A percentile compares a stretch with the other conserved stretches of the same genome.
Conservation (phyloP, 768 basidiomycete genomes). For the Amanita rimosa region DNA sequence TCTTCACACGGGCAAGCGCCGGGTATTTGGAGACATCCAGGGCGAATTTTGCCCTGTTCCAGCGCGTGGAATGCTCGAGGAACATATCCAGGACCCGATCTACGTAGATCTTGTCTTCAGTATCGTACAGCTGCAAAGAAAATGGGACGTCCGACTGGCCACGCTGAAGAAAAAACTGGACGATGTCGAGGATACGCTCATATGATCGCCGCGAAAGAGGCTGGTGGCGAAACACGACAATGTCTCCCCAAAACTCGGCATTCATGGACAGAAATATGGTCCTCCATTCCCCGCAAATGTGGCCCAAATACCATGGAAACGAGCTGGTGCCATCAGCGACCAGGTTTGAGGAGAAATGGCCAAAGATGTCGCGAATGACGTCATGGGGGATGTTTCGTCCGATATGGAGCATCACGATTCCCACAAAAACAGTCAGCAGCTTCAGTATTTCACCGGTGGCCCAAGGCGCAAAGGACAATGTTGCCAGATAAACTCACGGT, state of each 20-base stretch:
- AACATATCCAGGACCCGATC: not conserved
- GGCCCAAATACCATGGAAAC: not conserved
- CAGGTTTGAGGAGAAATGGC: not conserved
- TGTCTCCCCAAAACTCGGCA: not conserved
- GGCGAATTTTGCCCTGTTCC: not conserved
- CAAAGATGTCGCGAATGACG: not conserved
- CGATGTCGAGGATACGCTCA: not conserved
- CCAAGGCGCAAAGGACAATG: too few relatives aligned
- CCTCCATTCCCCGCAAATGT: not conserved
- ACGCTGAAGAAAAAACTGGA: not conserved
- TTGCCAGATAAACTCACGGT: too few relatives aligned
- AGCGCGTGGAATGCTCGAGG: not conserved
- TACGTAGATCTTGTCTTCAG: not conserved
- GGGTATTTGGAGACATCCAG: not conserved
- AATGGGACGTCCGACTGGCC: not conserved
- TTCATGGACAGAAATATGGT: not conserved
- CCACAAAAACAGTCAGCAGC: too few relatives aligned
- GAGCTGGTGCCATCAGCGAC: not conserved
- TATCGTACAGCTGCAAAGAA: not conserved
- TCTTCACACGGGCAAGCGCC: not conserved
- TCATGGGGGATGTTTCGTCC: not conserved
- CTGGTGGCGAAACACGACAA: not conserved
- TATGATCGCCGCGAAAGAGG: not conserved
- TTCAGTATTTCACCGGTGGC: too few relatives aligned
- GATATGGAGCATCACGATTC: too few relatives aligned